A percentile compares a stretch with the other conserved stretches of the same genome.
phyloP scores from a whole-genome alignment of 2,329 filamentous ascomycete species.

The Diaporthe sp. region DNA sequence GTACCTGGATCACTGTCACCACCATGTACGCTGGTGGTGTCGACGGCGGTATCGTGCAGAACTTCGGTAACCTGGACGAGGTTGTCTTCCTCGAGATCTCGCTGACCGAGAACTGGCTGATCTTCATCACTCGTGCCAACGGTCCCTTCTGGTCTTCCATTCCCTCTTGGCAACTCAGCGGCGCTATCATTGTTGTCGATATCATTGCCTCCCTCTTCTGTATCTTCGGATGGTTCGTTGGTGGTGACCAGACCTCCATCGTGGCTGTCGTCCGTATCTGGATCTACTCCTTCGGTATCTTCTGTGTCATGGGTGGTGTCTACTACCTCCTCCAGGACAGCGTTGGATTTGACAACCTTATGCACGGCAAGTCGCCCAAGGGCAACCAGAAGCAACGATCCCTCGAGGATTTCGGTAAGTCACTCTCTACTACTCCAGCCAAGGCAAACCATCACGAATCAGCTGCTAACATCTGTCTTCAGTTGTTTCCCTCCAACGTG shows the following conservation, averaged over 20 bases:
- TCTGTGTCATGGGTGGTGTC: slow-evolving; percentile 76
- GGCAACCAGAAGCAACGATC: slow-evolving; percentile 86
- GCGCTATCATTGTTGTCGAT: slow-evolving; percentile 86
- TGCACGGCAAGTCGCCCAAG: slow-evolving; percentile 91
- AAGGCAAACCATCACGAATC: neutral
- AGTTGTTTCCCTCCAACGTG: slow-evolving; percentile 91
- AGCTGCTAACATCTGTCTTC: slow-evolving; percentile 61
- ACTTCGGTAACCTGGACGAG: slow-evolving; percentile 85
- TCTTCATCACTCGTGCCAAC: slow-evolving; percentile 95
- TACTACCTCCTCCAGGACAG: slow-evolving; percentile 89
- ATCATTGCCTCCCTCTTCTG: slow-evolving; percentile 88
- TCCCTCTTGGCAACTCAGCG: slow-evolving; percentile 86
- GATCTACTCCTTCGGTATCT: slow-evolving; percentile 92
- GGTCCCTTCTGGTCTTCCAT: slow-evolving; percentile 93
- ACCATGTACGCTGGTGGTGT: slow-evolving; percentile 81
- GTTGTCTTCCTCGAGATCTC: slow-evolving; percentile 92
- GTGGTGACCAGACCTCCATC: slow-evolving; percentile 75
- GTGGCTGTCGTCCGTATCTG: slow-evolving; percentile 90
- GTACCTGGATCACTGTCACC: slow-evolving; percentile 90
- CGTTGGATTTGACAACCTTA: slow-evolving; percentile 88
- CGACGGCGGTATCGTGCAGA: slow-evolving; percentile 89
- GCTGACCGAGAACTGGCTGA: slow-evolving; percentile 94
- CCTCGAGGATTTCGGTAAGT: slow-evolving; percentile 90
- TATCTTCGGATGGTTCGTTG: slow-evolving; percentile 86
- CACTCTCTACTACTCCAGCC: slow-evolving; percentile 10